A percentile compares a stretch with the other conserved stretches of the same genome.
Evolutionary conservation across 129 eudicot genomes (phyloP).

Genomic region (Gnaphalium uliginosum): DNA sequence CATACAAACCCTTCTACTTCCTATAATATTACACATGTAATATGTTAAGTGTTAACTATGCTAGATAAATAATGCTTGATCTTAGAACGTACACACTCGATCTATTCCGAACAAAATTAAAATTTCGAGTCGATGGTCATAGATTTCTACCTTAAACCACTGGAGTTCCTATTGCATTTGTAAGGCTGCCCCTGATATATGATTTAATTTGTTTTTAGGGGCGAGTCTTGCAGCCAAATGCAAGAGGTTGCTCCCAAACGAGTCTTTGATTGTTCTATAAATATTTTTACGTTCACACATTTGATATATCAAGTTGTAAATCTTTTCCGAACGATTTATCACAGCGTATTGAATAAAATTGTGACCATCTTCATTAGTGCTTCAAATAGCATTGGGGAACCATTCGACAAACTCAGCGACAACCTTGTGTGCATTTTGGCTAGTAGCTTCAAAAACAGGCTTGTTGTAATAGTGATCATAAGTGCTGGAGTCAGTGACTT

Average conservation of each 20-base stretch:
- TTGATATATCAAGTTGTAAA: neutral
- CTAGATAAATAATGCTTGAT: neutral
- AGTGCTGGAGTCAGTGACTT: neutral
- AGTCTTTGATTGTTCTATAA: neutral
- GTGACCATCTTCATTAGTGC: neutral
- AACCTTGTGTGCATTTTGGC: neutral
- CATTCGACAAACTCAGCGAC: neutral
- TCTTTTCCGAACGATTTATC: neutral
- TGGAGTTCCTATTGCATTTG: neutral
- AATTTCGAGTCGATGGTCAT: neutral
- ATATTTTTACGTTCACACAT: neutral
- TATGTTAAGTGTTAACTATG: neutral
- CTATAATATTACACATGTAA: neutral
- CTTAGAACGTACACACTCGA: neutral
- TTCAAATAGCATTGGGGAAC: neutral
- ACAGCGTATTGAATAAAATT: slow-evolving; percentile 4
- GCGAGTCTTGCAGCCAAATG: slow-evolving; percentile 3
- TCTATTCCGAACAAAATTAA: neutral
- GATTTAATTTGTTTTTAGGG: neutral
- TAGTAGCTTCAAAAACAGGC: neutral
- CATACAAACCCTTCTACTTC: slow-evolving; percentile 8
- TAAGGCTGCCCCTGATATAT: neutral
- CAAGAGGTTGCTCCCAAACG: neutral
- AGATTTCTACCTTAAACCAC: neutral
- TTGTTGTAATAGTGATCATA: neutral